Evolutionary conservation across 768 basidiomycete genomes (phyloP), one percentile per base, ranked within the genome.

Genomic region (Tephrocybe sp.): DNA sequence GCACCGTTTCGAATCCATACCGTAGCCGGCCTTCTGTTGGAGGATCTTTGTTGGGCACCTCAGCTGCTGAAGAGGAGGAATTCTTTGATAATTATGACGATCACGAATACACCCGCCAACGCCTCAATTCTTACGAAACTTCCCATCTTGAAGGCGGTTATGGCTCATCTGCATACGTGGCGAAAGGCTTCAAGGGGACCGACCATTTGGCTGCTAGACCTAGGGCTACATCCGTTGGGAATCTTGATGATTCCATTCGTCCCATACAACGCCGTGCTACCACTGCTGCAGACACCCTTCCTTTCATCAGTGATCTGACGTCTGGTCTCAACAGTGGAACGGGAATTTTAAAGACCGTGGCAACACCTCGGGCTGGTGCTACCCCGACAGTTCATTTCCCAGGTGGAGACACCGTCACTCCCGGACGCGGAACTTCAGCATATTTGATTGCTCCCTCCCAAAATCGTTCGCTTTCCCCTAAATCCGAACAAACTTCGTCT

Each of bases 1-100:
- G 80, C 62, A 98, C 94, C 1, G 93, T 98, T 13, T 96, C 94
- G 11, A 88, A 91, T 64, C 90, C 92, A n/a, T 94, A 93, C 67
- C 83, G 90, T 54, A 72, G 76, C 47, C 76, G 87, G 55, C 73
- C 86, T 50, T 75, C 82, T 42, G 74, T 73, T 14, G 68, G 76
- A n/a, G 72, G 74, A 36, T 85, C 87, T 3, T 72, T 89, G 53
- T 70, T 90, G 35, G 66, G 82, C 13, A 82, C 85, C 2, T 80
- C 85, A 1, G 74, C 79, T 38, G 82, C 84, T 52, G 85, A 89
- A 14, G 89, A 91, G 45, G 86, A 89, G 45, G 77, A 82, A 57
- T 87, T 88, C 61, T 79, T 79, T 57, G 82, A 86, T 49, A 73
- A 75, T 57, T 81, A 83, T 54, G 79, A 83, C 48, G 72, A 77